Evolutionary conservation across 2,329 filamentous ascomycete species (phyloP), one percentile per base, ranked within the genome.

Genomic region (Raffaelea albimanens): DNA sequence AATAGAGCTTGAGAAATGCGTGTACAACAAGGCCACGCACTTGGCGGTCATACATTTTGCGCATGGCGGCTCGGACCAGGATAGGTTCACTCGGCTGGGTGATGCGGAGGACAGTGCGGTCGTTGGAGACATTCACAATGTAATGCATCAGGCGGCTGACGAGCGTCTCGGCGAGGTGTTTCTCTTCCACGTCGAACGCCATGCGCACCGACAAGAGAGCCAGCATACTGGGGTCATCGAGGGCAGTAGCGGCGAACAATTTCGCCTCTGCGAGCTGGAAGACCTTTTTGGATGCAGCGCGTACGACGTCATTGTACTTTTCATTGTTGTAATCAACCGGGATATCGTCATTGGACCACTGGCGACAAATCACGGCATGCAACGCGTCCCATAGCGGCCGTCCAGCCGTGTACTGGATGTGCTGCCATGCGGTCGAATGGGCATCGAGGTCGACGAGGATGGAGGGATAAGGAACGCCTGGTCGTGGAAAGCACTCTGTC

Each of bases 41-140:
- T 34, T 34, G 9, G 10, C 31, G 31, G 31, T 34, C 31, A 34
- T 34, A 16, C n/a, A 40, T 41, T 7, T 46, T 19, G 16, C 41
- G 18, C n/a, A 40, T 22, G 14, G 44, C 44, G 7, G 38, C 36
- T 3, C 7, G 5, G 2, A 22, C 44, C 38, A 46, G 18, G 13
- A 46, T 46, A 2, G 44, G 36, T 19, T 46, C 44, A 16, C 44
- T 34, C n/a, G 44, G 36, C 25, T 46, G 44, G n/a, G 38, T 40
- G 22, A 21, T 25, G n/a, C 22, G 22, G 38, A 46, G 23, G n/a
- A 39, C 19, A 23, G 20, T 40, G 8, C 44, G 22, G 38, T 46
- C 44, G 2, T 22, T 22, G 19, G 44, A 46, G 10, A 46, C 44
- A 46, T 34, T 34, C 31, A 34, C 31, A 16, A 34, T 34, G 31